Base-by-base conservation (phyloP, 768 basidiomycete genomes). In the Dendrothele bispora region DNA sequence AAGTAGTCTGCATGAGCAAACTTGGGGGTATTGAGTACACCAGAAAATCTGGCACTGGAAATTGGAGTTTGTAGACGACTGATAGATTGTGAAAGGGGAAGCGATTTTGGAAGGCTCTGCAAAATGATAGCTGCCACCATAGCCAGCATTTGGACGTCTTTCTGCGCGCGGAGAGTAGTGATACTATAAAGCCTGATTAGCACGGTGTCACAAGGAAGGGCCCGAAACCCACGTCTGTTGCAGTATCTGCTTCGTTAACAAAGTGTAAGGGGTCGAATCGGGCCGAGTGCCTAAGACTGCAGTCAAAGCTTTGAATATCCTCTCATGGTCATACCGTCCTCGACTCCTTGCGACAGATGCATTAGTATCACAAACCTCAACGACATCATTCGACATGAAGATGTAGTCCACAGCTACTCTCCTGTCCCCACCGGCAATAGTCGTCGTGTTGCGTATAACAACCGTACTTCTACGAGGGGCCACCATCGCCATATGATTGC, bases 71-170 rank as follows among this genome's bases (percentile, higher is more conserved):
- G 38, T 6, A 28, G 26, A 30, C 21, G 46, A 30, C n/a, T n/a
- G 25, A 38, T 28, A 4, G 46, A 20, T 20, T 26, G 32, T 8
- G 41, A 43, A 29, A 29, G 5, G 7, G 44, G 36, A 8, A 27
- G 35, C n/a, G 24, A 26, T 26, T 37, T 46, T n/a, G 44, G 38
- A 26, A 49, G 39, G 32, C 75, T 57, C n/a, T 84, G 83, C 3
- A 91, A 70, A 2, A 91, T 65, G n/a, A 90, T 63, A 39, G 80
- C 69, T 0, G 88, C 73, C 3, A 90, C 51, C 80, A 93, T 90
- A 0, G 87, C 88, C 14, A 93, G 71, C 83, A 90, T 84, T 57
- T 92, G 89, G 1, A 91, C 62, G 56, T 93, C 88, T 57, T 80
- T 88, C 27, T 68, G 71, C 6, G 52, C 55, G 12, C 68, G 62